Evolutionary conservation across 495 filamentous ascomycete species (phyloP), one percentile per base, ranked within the genome.

Genomic region (Podospora bellae-mahoneyi): DNA sequence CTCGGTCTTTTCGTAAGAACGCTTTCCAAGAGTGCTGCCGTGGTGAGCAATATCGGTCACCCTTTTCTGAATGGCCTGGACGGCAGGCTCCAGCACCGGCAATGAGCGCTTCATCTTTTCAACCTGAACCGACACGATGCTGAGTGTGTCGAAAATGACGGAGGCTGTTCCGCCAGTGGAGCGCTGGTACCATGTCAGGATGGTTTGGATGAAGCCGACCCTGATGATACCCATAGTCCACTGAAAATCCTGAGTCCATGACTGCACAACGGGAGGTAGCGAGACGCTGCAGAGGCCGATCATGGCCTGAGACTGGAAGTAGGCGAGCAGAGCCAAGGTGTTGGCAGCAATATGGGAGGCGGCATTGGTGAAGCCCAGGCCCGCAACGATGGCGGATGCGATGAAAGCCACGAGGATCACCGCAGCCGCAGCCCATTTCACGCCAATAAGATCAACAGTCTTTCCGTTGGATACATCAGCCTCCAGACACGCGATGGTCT

Each of bases 211-310:
- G 79, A 98, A 99, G 56, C 84, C 83, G 66, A 99, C 85, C 64
- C 86, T 86, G 74, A 99, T 96, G 74, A 99, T 94, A 73, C 95
- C 95, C 92, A 99, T 96, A 76, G 89, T 94, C 95, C 95, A 99
- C 78, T 94, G 90, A 83, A 98, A 97, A 75, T 98, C 95, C 82
- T 98, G 94, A 0, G 94, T 97, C 95, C 95, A 99, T 0, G 94
- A 85, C 74, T 90, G 86, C 57, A 96, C 95, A 61, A 96, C 91
- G 0, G 95, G 95, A 3, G 95, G 95, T 62, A 97, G 87, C 27
- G 84, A 84, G n/a, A 97, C 89, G 15, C 90, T 85, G 44, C 87
- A 91, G 83, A 97, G 90, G 59, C 94, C 95, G 70, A 97, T 84
- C 78, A 99, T 93, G n/a, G 95, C 94, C 77, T 97, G 95, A 15